These are phyloP conservation scores for Reutealis trisperma DNA, from an alignment of 345 rosid species.

Conservation along the genomic window DNA sequence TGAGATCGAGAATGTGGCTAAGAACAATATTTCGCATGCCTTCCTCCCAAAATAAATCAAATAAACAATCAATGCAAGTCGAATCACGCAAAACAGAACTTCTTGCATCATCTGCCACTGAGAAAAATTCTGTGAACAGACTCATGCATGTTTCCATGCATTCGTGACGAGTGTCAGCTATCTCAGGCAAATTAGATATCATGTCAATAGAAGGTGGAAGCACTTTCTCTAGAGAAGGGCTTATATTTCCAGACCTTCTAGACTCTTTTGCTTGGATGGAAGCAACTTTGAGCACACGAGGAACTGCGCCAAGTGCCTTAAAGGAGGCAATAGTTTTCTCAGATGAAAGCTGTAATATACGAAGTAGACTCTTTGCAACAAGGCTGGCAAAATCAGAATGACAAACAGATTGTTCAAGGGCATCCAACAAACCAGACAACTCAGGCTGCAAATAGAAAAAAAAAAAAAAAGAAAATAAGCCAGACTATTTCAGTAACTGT, in stretches of 20 bases:
- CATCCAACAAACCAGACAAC: conserved; percentile 72
- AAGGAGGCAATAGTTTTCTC: conserved; percentile 72
- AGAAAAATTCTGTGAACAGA: conserved; percentile 63
- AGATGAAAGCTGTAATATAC: conserved; percentile 59
- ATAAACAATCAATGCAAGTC: conserved; percentile 69
- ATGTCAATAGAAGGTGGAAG: conserved; percentile 31
- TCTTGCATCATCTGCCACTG: conserved; percentile 58
- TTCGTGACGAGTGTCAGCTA: conserved; percentile 49
- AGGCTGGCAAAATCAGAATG: conserved; percentile 60
- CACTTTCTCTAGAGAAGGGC: conserved; percentile 31
- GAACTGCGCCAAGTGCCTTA: conserved; percentile 64
- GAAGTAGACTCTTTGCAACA: conserved; percentile 69
- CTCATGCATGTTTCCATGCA: conserved; percentile 62
- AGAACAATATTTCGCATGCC: conserved; percentile 60
- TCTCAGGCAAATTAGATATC: conserved; percentile 38
- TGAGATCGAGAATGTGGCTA: conserved; percentile 63
- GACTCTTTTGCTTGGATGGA: conserved; percentile 70
- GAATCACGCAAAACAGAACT: conserved; percentile 57
- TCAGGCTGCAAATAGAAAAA: conserved; percentile 62
- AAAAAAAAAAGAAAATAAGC: conserved; percentile 7
- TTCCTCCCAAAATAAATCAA: conserved; percentile 92
- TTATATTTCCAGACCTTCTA: conserved; percentile 38
- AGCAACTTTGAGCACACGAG: conserved; percentile 77
- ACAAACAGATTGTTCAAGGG: conserved; percentile 81
- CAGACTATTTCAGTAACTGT: neutral